Evolutionary conservation across 306 rosid genomes (phyloP), one percentile per base, ranked within the genome.

Genomic region (Alnus rubra): DNA sequence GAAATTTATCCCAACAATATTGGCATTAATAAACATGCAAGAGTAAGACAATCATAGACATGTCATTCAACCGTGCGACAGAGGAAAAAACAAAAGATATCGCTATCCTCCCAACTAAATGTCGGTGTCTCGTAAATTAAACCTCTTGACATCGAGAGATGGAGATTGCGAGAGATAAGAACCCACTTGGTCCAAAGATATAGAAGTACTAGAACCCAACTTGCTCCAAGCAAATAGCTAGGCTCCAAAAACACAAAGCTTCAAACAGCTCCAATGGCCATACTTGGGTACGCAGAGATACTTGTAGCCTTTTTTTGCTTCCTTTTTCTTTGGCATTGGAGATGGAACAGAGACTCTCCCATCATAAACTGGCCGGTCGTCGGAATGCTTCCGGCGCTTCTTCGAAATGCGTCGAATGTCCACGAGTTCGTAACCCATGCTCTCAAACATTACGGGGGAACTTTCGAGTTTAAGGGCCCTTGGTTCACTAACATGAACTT

Each of bases 401-500:
- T 79, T 10, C 33, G 5, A 9, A 80, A 74, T 18, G 42, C 37
- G 8, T 11, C 16, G 0, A 28, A 71, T n/a, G 14, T 63, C 16
- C 82, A 67, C 23, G 67, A 60, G 0, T 71, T 4, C 15, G 2
- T 18, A 18, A 68, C 75, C 3, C 18, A 47, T 6, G 0, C 55
- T 33, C 33, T 81, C 2, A 62, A 9, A 51, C 18, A 31, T 9
- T 2, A n/a, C 15, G 80, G 80, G 3, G 77, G 55, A 14, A 81
- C 84, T 5, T 1, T 59, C 28, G 77, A 63, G 73, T 30, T 78
- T 44, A 74, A 48, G 19, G 83, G 85, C 33, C 79, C 77, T 28
- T 73, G 81, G 81, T 80, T 86, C 23, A 31, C 82, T 9, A 47
- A 50, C 9, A 48, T 78, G 44, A 50, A 74, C 52, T 54, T 64